A percentile compares a stretch with the other conserved stretches of the same genome.
These are phyloP conservation scores for Cyberlindnera japonica DNA, from an alignment of 805 yeast genomes.

Conservation along the genomic window DNA sequence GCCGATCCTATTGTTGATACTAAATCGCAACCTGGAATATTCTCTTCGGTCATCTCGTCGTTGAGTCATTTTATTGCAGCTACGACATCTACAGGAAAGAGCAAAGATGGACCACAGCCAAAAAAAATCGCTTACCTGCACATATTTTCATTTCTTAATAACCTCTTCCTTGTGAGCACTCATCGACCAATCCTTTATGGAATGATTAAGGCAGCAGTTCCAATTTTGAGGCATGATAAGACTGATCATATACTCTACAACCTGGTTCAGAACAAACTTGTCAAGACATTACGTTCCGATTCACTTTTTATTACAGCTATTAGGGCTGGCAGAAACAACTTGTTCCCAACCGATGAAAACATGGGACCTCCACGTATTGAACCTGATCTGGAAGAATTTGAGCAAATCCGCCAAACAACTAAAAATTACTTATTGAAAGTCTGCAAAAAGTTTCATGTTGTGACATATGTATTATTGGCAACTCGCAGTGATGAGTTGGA, in stretches of 20 bases:
- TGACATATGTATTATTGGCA: slow-evolving; percentile 21
- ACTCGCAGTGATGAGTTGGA: slow-evolving; percentile 23
- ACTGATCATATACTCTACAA: slow-evolving; percentile 22
- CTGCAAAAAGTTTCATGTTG: slow-evolving; percentile 16
- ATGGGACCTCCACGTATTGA: slow-evolving; percentile 45
- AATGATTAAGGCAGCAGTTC: slow-evolving; percentile 23
- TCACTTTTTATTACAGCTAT: slow-evolving; percentile 23
- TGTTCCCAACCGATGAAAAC: slow-evolving; percentile 48
- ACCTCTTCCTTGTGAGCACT: slow-evolving; percentile 17
- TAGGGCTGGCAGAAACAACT: slow-evolving; percentile 31
- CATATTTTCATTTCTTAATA: slow-evolving; percentile 25
- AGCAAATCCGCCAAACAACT: slow-evolving; percentile 28
- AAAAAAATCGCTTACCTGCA: slow-evolving; percentile 15
- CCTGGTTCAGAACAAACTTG: slow-evolving; percentile 19
- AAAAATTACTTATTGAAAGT: slow-evolving; percentile 26
- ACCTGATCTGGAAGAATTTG: slow-evolving; percentile 40
- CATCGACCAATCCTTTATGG: slow-evolving; percentile 33
- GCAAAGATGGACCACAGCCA: not conserved
- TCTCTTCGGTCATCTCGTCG: slow-evolving; percentile 7
- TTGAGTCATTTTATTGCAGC: slow-evolving; percentile 18
- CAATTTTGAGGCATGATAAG: slow-evolving; percentile 11
- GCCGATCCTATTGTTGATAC: not conserved
- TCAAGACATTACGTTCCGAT: slow-evolving; percentile 16
- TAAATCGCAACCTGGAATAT: not conserved
- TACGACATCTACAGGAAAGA: slow-evolving; percentile 12